A percentile compares a stretch with the other conserved stretches of the same genome.
Evolutionary conservation across 1,284 basidiomycete species (phyloP).

Genomic region (Rhodotorula glutinis): DNA sequence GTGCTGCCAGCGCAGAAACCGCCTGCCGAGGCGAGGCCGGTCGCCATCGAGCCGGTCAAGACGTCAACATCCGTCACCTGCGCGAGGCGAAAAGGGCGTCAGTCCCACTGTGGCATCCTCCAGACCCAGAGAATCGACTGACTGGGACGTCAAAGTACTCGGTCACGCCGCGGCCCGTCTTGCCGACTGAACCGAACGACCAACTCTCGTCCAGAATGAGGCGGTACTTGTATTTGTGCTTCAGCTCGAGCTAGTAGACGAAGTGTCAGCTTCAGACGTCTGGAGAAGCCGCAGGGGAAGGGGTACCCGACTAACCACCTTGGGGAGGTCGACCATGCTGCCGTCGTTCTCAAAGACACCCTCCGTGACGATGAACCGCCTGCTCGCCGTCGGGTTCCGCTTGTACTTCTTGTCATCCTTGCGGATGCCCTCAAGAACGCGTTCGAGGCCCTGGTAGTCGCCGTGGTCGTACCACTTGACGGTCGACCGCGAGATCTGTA

Average conservation of each 20-base stretch:
- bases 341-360: slow-evolving; percentile 96
- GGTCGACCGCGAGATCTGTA: slow-evolving; percentile 89
- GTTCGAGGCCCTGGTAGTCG: slow-evolving; percentile 83
- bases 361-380: slow-evolving; percentile 94
- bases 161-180: slow-evolving; percentile 89
- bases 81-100: background rate
- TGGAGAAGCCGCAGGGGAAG: background rate
- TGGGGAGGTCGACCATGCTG: slow-evolving; percentile 82
- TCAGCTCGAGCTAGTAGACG: slow-evolving; percentile 73
- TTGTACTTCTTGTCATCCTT: slow-evolving; percentile 82
- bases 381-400: slow-evolving; percentile 64
- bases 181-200: slow-evolving; percentile 87
- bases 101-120: too few species aligned
- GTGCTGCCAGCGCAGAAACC: slow-evolving; percentile 92
- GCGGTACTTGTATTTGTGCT: slow-evolving; percentile 92
- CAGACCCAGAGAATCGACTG: slow-evolving; percentile 42
- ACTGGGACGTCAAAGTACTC: slow-evolving; percentile 90
- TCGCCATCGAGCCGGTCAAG: slow-evolving; percentile 74
- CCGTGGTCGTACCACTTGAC: slow-evolving; percentile 97
- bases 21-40: slow-evolving; percentile 75
- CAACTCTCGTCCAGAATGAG: slow-evolving; percentile 90
- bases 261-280: background rate
- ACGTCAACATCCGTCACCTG: slow-evolving; percentile 57
- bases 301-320: slow-evolving; percentile 62
- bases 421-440: slow-evolving; percentile 75